These are phyloP conservation scores for Diacronema lutheri DNA, from an alignment of 78 protist genomes.

Conservation along the genomic window DNA sequence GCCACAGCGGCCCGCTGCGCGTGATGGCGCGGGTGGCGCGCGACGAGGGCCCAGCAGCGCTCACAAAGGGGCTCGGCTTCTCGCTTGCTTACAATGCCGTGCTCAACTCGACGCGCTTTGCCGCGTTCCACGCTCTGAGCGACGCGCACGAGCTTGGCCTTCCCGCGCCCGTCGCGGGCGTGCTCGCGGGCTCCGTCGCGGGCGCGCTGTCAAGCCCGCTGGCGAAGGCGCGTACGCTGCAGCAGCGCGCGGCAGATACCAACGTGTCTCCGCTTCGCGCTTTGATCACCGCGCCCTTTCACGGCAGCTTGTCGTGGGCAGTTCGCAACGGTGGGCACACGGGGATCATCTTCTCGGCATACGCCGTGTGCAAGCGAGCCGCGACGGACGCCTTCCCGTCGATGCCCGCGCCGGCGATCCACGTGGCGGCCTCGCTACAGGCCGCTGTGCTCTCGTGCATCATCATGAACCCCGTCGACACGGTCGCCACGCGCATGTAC, in stretches of 20 bases:
- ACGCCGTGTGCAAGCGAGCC: background rate
- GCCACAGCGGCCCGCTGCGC: background rate
- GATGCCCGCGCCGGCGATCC: background rate
- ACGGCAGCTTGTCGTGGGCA: background rate
- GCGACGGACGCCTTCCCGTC: background rate
- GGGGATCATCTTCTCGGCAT: background rate
- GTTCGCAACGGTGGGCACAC: slow-evolving; percentile 1
- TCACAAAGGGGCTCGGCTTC: background rate
- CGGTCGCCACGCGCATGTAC: background rate
- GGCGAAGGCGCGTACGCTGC: background rate
- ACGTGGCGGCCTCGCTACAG: background rate
- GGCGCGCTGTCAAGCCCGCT: background rate
- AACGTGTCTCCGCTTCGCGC: too few species aligned
- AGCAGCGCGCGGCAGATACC: background rate
- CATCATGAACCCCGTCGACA: background rate
- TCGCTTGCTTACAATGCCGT: background rate
- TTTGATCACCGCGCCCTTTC: background rate
- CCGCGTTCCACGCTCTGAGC: background rate
- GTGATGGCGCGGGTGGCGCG: background rate
- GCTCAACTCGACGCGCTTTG: background rate
- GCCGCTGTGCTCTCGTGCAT: background rate
- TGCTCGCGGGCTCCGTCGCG: background rate
- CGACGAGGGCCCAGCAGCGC: background rate
- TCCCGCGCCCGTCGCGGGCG: background rate
- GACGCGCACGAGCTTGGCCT: background rate